phyloP scores from a whole-genome alignment of 2,329 filamentous ascomycete genomes.

The Botryosphaeria dothidea region DNA sequence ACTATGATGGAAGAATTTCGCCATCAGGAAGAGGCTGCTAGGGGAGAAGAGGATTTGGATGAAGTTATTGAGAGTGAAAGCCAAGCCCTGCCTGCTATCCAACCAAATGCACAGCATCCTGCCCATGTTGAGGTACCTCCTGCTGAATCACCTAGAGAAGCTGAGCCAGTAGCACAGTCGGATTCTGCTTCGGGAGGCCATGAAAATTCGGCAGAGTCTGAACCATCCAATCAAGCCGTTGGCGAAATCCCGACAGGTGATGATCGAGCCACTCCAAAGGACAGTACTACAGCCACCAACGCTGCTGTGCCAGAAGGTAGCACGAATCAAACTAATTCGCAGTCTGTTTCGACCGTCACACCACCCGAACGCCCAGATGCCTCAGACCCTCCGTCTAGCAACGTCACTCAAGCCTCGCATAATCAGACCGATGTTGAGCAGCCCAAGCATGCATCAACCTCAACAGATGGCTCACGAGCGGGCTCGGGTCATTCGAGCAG shows the following conservation, averaged over 20 bases:
- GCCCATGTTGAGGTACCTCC: not conserved
- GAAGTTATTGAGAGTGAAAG: constrained; percentile 43
- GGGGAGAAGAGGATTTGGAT: constrained; percentile 62
- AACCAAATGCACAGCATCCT: constrained; percentile 2
- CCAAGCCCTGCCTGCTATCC: constrained; percentile 8
- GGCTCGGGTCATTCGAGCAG: not conserved
- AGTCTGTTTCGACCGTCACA: not conserved
- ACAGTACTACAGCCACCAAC: not conserved
- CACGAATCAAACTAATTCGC: constrained; percentile 10
- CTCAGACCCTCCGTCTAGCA: not conserved
- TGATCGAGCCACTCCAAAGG: not conserved
- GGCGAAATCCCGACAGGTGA: not conserved
- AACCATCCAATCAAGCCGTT: not conserved
- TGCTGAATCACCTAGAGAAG: constrained; percentile 19
- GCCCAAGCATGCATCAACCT: constrained; percentile 5
- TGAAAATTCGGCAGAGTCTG: not conserved
- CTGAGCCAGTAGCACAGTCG: not conserved
- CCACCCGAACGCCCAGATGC: not conserved
- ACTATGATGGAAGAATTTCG: constrained; percentile 94
- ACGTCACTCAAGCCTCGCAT: not conserved
- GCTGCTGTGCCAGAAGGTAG: constrained; percentile 1
- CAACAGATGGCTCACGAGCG: not conserved
- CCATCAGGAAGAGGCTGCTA: constrained; percentile 73
- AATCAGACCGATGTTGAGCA: constrained; percentile 14
- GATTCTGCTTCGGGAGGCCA: not conserved